A percentile compares a stretch with the other conserved stretches of the same genome.
Evolutionary conservation across 2,329 filamentous ascomycete genomes (phyloP).

Genomic region (Acephala macrosclerotiorum): DNA sequence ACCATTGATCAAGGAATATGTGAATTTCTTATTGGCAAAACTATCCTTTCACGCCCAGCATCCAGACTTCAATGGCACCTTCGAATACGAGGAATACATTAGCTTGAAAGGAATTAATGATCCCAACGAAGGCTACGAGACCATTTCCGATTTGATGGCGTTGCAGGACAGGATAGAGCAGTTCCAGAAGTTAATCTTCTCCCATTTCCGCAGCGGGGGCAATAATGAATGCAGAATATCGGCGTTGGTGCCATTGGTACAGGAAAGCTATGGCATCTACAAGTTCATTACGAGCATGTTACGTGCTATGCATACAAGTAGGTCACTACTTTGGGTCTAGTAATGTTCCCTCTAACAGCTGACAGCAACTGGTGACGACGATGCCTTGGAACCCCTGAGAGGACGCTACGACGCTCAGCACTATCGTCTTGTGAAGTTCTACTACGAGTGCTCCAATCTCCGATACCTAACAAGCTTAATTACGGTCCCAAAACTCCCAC

Average conservation of each 20-base stretch:
- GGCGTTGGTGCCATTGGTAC: conserved; percentile 88
- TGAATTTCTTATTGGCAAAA: conserved; percentile 93
- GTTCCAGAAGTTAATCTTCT: conserved; percentile 98
- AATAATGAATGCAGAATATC: conserved; percentile 98
- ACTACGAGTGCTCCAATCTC: conserved; percentile 98
- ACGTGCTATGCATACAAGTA: conserved; percentile 94
- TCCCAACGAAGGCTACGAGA: conserved; percentile 97
- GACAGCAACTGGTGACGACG: conserved; percentile 87
- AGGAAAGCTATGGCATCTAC: conserved; percentile 99
- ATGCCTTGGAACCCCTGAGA: conserved; percentile 87
- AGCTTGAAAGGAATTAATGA: conserved; percentile 98
- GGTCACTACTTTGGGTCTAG: conserved; percentile 43
- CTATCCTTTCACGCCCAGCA: conserved; percentile 96
- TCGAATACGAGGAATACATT: conserved; percentile 99
- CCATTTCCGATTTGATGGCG: conserved; percentile 94
- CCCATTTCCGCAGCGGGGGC: conserved; percentile 87
- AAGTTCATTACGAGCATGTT: conserved; percentile 99
- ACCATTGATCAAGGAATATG: conserved; percentile 94
- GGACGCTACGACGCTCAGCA: conserved; percentile 94
- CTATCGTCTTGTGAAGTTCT: conserved; percentile 95
- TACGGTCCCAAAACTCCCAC: conserved; percentile 92
- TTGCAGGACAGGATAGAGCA: conserved; percentile 98
- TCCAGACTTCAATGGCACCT: conserved; percentile 97
- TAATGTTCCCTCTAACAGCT: conserved; percentile 19
- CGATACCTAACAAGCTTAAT: conserved; percentile 96